Evolutionary conservation across 2,329 filamentous ascomycete genomes (phyloP), one percentile per base, ranked within the genome.

Genomic region (Fusarium sp.): DNA sequence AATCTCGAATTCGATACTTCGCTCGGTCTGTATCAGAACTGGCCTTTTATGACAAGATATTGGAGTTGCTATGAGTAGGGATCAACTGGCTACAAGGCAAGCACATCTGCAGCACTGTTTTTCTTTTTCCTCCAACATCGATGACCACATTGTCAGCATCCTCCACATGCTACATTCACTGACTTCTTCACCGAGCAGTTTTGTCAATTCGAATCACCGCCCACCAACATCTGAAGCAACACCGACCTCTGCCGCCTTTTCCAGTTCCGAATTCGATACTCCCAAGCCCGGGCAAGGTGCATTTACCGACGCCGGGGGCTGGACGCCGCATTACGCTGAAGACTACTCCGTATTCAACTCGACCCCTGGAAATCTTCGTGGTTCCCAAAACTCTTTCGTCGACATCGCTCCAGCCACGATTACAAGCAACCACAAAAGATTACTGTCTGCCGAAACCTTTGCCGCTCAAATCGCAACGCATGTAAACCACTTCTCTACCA

Each of bases 281-380:
- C 87, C 87, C 46, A 86, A 83, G 76, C 79, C 80, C 59, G 82
- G 78, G 71, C 82, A 82, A 68, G 80, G 80, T 63, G 82, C 80
- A 59, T 83, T 85, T 70, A 79, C 85, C 78, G 83, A 86, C 66
- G 77, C 83, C 55, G 81, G 82, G 70, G 83, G 83, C 71, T 88
- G 86, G 84, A 90, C 88, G 46, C 88, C 88, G 76, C 84, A 83
- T 61, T 90, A 89, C 80, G 87, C 88, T 69, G 87, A 90, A 75
- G 88, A 90, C 69, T 90, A 88, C 74, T 89, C 88, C 67, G 87
- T 90, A 74, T 90, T 90, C 81, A 88, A 89, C 79, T 81, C 84
- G n/a, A 89, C 88, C 11, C 88, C 88, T 18, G 88, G 86, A 49
- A 87, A 88, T 74, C 80, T 89, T 57, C 82, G 81, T 72, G 84